Evolutionary conservation across 2,329 filamentous ascomycete species (phyloP), one percentile per base, ranked within the genome.

Genomic region (Talaromyces sp.): DNA sequence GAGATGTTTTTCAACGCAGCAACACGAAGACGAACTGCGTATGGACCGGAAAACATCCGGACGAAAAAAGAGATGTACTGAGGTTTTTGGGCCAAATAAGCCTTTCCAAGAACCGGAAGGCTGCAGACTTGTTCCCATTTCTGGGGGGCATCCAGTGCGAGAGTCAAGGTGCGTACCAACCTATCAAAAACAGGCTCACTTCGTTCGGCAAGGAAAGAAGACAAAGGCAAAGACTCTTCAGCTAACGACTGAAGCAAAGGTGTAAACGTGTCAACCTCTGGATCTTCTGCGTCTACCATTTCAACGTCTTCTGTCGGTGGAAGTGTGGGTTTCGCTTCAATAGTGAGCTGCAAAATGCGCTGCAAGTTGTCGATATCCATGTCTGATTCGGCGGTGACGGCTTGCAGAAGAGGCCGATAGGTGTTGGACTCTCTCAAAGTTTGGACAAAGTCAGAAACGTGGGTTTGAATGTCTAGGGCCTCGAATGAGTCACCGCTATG

Each of bases 1-100:
- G 86, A 84, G 14, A 86, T 82, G 69, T 86, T 81, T 46, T 87
- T 85, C 55, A 96, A 75, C 11, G 92, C 90, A 9, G 86, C 83
- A 58, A 84, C 81, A 64, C 90, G 86, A 3, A 86, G 87, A 52
- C 89, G 77, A 2, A 85, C 85, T 7, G 90, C 88, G 69, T 88
- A 88, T 1, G 86, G 81, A 0, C 89, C 87, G 61, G 84, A 89
- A 85, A 90, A 92, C 17, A 91, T 84, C 58, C 87, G 84, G 60
- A 88, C 81, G 65, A 93, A 87, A 72, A 96, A 93, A 17, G 86
- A 88, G 60, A 92, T 78, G 67, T 89, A 92, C 24, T 89, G 84
- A 43, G 86, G 83, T 38, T 85, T 81, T 54, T 84, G 82, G 35
- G 84, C 75, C 0, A 85, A 86, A 17, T 68, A 63, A 2, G 65